Conservation (phyloP, 441 rosid genomes). For the Isatis lusitanica region DNA sequence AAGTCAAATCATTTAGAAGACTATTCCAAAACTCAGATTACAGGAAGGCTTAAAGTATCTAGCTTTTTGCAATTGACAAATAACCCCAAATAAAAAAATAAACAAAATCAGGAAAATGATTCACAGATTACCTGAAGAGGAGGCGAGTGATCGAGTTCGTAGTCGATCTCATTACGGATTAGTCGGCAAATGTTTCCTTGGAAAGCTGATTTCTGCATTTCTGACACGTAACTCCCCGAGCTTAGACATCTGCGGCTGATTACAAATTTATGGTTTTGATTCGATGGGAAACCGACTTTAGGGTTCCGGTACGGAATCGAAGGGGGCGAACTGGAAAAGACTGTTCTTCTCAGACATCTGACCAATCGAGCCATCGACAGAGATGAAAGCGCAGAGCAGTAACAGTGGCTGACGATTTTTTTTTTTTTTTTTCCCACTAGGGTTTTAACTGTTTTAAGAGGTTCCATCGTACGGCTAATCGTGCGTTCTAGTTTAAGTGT, state of each 20-base stretch:
- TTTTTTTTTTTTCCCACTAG: constrained; percentile 4
- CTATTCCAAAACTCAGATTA: background rate
- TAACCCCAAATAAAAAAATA: too few species aligned
- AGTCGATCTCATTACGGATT: constrained; percentile 56
- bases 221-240: constrained; percentile 50
- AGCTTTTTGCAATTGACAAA: constrained; percentile 7
- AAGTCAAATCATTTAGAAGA: background rate
- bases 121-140: constrained; percentile 45
- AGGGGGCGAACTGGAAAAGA: constrained; percentile 22
- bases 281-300: background rate
- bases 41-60: background rate
- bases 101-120: background rate
- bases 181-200: constrained; percentile 51
- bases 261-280: constrained; percentile 11
- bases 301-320: constrained; percentile 19
- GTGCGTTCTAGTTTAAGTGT: background rate
- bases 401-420: background rate
- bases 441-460: constrained; percentile 32
- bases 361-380: constrained; percentile 44
- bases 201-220: constrained; percentile 65
- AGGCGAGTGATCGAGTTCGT: constrained; percentile 53
- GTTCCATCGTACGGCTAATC: constrained; percentile 30
- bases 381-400: background rate
- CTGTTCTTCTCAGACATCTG: constrained; percentile 40
- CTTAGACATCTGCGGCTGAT: constrained; percentile 17